Evolutionary conservation across 495 filamentous ascomycete genomes (phyloP).

Genomic region (Choiromyces venosus): DNA sequence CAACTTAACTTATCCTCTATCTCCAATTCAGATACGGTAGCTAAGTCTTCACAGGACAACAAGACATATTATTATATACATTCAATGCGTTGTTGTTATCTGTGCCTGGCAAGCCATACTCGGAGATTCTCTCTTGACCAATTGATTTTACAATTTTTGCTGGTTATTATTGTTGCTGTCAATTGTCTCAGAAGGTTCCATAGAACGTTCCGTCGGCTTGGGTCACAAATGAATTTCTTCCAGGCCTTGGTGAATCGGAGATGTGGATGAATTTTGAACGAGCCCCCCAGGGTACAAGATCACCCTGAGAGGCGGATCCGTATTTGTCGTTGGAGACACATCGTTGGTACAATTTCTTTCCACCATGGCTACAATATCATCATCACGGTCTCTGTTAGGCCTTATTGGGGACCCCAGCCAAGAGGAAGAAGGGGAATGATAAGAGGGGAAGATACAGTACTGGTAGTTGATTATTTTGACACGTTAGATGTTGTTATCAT

Average conservation of each 20-base stretch:
- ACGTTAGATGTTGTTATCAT: neutral
- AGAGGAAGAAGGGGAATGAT: neutral
- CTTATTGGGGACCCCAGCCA: neutral
- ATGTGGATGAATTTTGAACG: neutral
- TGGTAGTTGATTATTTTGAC: neutral
- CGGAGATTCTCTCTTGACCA: neutral
- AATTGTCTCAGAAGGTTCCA: neutral
- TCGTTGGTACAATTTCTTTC: neutral
- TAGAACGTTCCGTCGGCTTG: neutral
- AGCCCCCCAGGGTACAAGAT: neutral
- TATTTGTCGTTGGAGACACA: neutral
- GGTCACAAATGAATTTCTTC: neutral
- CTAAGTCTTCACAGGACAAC: neutral
- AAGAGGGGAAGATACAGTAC: neutral
- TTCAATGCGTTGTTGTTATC: neutral
- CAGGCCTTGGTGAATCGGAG: neutral
- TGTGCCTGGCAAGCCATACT: neutral
- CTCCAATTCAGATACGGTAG: neutral
- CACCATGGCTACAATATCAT: neutral
- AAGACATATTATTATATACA: neutral
- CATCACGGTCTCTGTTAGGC: neutral
- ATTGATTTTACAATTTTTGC: neutral
- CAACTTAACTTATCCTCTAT: neutral
- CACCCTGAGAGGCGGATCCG: neutral
- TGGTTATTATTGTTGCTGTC: neutral